Conservation (phyloP, 73 alveolate species). For the Uronychia binucleata region DNA sequence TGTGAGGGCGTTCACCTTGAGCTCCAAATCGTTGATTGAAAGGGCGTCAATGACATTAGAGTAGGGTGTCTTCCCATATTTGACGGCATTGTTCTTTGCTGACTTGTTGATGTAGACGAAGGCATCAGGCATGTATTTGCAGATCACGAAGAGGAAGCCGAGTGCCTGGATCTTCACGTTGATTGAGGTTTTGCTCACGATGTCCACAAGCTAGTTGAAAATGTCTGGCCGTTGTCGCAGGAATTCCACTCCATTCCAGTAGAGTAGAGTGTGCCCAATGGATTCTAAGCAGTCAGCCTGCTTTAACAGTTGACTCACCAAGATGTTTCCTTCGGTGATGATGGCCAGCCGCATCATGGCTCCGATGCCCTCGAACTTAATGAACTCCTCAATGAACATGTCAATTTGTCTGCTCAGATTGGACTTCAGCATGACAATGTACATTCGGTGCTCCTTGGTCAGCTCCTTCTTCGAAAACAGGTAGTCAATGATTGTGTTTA, state of each 20-base stretch:
- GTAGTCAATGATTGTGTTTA: not conserved
- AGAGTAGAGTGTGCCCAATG: slow-evolving; percentile 22
- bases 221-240: slow-evolving; percentile 42
- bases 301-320: not conserved
- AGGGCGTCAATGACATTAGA: slow-evolving; percentile 15
- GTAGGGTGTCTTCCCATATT: slow-evolving; percentile 32
- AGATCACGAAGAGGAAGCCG: slow-evolving; percentile 22
- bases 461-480: not conserved
- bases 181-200: not conserved
- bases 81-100: slow-evolving; percentile 37
- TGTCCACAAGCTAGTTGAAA: slow-evolving; percentile 10
- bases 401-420: not conserved
- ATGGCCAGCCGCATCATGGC: not conserved
- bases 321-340: not conserved
- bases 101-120: slow-evolving; percentile 41
- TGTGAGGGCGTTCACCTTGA: slow-evolving; percentile 25
- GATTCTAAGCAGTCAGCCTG: slow-evolving; percentile 7
- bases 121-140: slow-evolving; percentile 48
- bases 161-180: slow-evolving; percentile 46
- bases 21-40: slow-evolving; percentile 18
- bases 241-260: slow-evolving; percentile 38
- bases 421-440: not conserved
- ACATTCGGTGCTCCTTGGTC: not conserved
- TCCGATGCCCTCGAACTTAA: not conserved
- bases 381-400: not conserved